Conservation (phyloP, 2,329 filamentous ascomycete genomes). For the Calonectria ilicicola region DNA sequence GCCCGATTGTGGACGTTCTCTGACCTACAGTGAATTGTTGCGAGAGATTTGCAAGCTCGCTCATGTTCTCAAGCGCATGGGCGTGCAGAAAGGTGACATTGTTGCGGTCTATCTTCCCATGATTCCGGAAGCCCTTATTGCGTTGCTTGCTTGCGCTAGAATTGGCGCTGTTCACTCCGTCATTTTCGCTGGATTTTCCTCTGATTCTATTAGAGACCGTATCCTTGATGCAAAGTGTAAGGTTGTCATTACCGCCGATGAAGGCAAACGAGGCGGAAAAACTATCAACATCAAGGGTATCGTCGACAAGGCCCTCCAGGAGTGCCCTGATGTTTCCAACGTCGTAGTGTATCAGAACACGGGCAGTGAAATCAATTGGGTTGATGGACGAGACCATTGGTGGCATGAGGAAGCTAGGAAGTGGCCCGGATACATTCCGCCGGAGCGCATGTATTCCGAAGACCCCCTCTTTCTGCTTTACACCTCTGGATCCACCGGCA, state of each 20-base stretch:
- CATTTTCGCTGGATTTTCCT: slow-evolving; percentile 94
- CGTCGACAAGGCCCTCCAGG: slow-evolving; percentile 87
- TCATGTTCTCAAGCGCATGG: slow-evolving; percentile 88
- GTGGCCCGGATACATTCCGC: slow-evolving; percentile 88
- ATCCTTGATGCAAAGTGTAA: slow-evolving; percentile 88
- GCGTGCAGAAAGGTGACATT: slow-evolving; percentile 93
- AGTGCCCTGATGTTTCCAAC: slow-evolving; percentile 82
- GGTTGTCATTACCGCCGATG: slow-evolving; percentile 92
- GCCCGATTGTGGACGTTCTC: slow-evolving; percentile 82
- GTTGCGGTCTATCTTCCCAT: slow-evolving; percentile 96
- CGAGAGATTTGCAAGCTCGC: slow-evolving; percentile 87
- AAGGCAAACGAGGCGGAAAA: slow-evolving; percentile 94
- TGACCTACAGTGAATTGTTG: slow-evolving; percentile 91
- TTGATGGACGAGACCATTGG: slow-evolving; percentile 86
- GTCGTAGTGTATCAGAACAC: slow-evolving; percentile 92
- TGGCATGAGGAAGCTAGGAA: slow-evolving; percentile 97
- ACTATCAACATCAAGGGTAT: slow-evolving; percentile 95
- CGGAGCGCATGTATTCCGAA: slow-evolving; percentile 87
- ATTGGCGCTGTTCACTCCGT: slow-evolving; percentile 95
- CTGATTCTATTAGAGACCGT: slow-evolving; percentile 90
- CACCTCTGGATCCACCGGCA: slow-evolving; percentile 93
- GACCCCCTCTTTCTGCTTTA: slow-evolving; percentile 95
- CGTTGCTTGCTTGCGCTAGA: slow-evolving; percentile 80
- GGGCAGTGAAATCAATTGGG: slow-evolving; percentile 87
- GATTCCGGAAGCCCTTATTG: slow-evolving; percentile 92